These are phyloP conservation scores for Pleurotus giganteus DNA, from an alignment of 768 basidiomycete species.

Conservation along the genomic window DNA sequence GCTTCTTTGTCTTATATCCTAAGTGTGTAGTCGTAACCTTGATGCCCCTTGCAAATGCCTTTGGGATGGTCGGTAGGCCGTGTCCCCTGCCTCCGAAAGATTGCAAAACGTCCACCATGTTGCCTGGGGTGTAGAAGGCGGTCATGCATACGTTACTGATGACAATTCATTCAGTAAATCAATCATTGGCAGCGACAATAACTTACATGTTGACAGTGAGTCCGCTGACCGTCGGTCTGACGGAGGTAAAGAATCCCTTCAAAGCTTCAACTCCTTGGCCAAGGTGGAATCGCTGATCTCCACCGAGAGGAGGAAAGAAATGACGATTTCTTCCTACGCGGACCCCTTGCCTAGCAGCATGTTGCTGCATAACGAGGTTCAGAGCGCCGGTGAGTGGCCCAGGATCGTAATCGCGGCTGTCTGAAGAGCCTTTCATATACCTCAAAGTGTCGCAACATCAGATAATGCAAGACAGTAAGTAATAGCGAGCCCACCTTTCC, in stretches of 20 bases:
- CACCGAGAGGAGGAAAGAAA: slow-evolving; percentile 45
- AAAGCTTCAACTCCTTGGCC: slow-evolving; percentile 35
- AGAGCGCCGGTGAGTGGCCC: slow-evolving; percentile 53
- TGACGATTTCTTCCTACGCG: slow-evolving; percentile 55
- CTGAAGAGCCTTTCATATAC: slow-evolving; percentile 45
- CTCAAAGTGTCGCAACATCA: slow-evolving; percentile 27
- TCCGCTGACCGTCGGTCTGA: slow-evolving; percentile 45
- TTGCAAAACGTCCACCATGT: slow-evolving; percentile 56
- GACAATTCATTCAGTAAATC: background rate
- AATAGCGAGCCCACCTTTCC: slow-evolving; percentile 26
- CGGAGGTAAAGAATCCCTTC: slow-evolving; percentile 49
- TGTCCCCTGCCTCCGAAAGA: slow-evolving; percentile 42
- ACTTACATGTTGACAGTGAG: slow-evolving; percentile 54
- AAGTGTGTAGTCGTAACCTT: slow-evolving; percentile 58
- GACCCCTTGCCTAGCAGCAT: slow-evolving; percentile 42
- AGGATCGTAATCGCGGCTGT: slow-evolving; percentile 44
- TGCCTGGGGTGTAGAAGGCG: slow-evolving; percentile 57
- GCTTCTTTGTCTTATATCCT: slow-evolving; percentile 50
- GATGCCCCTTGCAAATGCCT: slow-evolving; percentile 48
- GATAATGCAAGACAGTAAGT: background rate
- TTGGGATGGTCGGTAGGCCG: slow-evolving; percentile 43
- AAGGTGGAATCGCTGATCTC: slow-evolving; percentile 20
- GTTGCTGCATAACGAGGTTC: slow-evolving; percentile 55
- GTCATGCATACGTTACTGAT: slow-evolving; percentile 53
- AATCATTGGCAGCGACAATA: background rate